Base-by-base conservation (phyloP, 225 moss, liverwort and hornwort species). In the Straminergon stramineum region DNA sequence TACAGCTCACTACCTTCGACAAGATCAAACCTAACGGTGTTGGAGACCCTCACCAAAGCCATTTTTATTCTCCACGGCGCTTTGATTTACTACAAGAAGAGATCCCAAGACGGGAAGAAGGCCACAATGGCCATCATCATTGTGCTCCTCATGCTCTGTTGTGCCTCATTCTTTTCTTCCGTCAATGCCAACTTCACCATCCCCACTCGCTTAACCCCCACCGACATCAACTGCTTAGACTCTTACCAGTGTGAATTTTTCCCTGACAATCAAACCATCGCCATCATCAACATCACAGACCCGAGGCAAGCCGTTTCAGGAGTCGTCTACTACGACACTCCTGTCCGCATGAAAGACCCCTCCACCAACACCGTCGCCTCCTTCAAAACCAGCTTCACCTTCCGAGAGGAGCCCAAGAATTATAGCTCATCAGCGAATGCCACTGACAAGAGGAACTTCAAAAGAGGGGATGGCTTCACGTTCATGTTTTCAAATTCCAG, bases 381-480 rank as follows among this genome's bases (percentile, higher is more conserved):
- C 10, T 92, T 92, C 69, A 35, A 62, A 6, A 93, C 92, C 65
- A 91, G 84, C 66, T 93, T 93, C 78, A 83, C 88, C 15, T 93
- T 93, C 75, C 85, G 86, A 21, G 81, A 90, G 67, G 83, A 63
- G 43, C 88, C 88, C 53, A 15, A 24, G 84, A 84, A 48, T 53
- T 88, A 90, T 67, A 89, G 27, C 62, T 13, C 79, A 5, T 30
- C 61, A 22, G 15, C 60, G 35, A 43, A 31, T 22, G 0, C 9
- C 10, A 13, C 16, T 5, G 53, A 48, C 48, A 48, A 48, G 48
- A 48, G 48, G 48, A 48, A 84, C 5, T 63, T 43, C 45, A 21
- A 26, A 31, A 34, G 87, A 22, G 90, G 91, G 21, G 93, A 93
- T 34, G 93, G 91, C 65, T 88, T 93, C 45, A 89, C 93, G 7